Evolutionary conservation across 805 yeast genomes (phyloP).

Genomic region (Schizosaccharomyces osmophilus): DNA sequence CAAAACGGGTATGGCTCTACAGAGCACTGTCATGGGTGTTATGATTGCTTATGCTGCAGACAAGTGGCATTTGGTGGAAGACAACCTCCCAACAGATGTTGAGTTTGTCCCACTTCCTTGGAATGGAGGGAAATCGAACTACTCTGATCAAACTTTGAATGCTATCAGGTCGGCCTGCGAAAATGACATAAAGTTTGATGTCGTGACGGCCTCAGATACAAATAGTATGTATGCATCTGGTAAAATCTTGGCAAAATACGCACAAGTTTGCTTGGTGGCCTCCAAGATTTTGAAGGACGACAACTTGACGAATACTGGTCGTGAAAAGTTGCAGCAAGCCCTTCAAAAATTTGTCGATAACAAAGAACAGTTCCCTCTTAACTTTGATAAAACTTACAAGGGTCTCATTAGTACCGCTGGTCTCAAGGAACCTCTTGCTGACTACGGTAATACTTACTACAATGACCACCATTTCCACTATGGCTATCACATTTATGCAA

Average conservation of each 20-base stretch:
- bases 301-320: constrained; percentile 24
- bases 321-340: constrained; percentile 40
- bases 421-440: constrained; percentile 20
- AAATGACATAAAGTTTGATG: constrained; percentile 29
- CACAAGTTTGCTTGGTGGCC: constrained; percentile 55
- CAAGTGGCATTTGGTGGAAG: constrained; percentile 14
- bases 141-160: constrained; percentile 17
- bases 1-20: constrained; percentile 13
- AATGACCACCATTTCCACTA: constrained; percentile 79
- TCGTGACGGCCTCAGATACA: constrained; percentile 29
- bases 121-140: constrained; percentile 19
- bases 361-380: constrained; percentile 44
- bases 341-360: constrained; percentile 45
- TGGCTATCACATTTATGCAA: constrained; percentile 63
- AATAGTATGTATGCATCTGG: constrained; percentile 85
- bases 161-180: constrained; percentile 24
- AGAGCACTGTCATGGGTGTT: constrained; percentile 25
- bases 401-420: constrained; percentile 55
- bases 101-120: constrained; percentile 28
- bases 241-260: constrained; percentile 69
- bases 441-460: constrained; percentile 55
- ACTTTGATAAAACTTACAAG: constrained; percentile 31
- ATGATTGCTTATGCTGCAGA: constrained; percentile 16
- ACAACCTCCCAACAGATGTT: constrained; percentile 18
- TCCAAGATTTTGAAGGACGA: constrained; percentile 38